Percentiles rank a stretch among this genome's conserved stretches.
Conservation (phyloP, 2,329 filamentous ascomycete genomes). For the Ophiostoma fasciatum region DNA sequence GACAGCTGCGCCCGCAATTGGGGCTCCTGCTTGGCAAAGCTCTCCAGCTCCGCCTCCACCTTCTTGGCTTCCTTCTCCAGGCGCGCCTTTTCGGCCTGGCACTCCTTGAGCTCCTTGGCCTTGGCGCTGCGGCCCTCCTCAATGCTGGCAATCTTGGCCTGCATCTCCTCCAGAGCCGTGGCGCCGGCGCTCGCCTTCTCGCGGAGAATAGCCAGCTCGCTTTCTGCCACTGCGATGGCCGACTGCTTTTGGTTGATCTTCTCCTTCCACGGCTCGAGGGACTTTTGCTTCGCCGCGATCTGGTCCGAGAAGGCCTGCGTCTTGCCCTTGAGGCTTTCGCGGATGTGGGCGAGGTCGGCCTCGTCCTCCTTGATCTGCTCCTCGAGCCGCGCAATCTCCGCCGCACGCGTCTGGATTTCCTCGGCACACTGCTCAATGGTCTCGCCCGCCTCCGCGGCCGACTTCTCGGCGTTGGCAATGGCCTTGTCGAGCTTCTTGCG, state of each 20-base stretch:
- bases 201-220: constrained; percentile 78
- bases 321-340: constrained; percentile 83
- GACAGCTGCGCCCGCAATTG: constrained; percentile 74
- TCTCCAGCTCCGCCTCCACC: constrained; percentile 56
- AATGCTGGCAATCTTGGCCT: constrained; percentile 62
- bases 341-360: constrained; percentile 64
- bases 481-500: constrained; percentile 90
- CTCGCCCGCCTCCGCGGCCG: constrained; percentile 58
- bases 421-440: constrained; percentile 62
- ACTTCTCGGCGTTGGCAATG: constrained; percentile 60
- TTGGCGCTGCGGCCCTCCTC: constrained; percentile 59
- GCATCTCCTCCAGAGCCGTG: constrained; percentile 67
- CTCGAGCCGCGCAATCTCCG: constrained; percentile 66
- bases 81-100: constrained; percentile 54
- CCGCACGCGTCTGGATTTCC: constrained; percentile 61
- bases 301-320: constrained; percentile 89
- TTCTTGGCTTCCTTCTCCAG: constrained; percentile 62
- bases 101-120: constrained; percentile 57
- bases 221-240: constrained; percentile 83
- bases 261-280: constrained; percentile 88
- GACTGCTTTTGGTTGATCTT: constrained; percentile 96
- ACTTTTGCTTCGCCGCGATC: constrained; percentile 83
- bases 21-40: constrained; percentile 63
- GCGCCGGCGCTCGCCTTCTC: constrained; percentile 83
- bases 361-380: constrained; percentile 65